Evolutionary conservation across 352 stramenopile species (phyloP).

Genomic region (Phytophthora sp.): DNA sequence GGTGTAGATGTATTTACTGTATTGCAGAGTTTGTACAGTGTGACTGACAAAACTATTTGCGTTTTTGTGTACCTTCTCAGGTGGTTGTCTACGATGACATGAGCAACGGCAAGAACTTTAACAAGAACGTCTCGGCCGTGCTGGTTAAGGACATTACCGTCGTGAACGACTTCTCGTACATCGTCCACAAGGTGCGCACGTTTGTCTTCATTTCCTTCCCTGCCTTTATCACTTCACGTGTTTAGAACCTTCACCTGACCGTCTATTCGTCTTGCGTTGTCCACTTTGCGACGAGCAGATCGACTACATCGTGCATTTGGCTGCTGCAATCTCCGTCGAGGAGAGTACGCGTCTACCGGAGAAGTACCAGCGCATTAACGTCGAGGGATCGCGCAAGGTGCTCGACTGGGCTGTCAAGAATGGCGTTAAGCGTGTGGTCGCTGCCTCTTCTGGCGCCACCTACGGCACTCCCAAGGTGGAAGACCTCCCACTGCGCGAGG

Average conservation of each 20-base stretch:
- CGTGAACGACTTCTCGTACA: slow-evolving; percentile 77
- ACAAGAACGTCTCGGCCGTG: slow-evolving; percentile 67
- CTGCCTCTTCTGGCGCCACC: slow-evolving; percentile 73
- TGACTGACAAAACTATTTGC: slow-evolving; percentile 4
- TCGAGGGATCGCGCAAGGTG: slow-evolving; percentile 78
- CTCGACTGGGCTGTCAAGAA: slow-evolving; percentile 78
- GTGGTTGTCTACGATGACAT: slow-evolving; percentile 88
- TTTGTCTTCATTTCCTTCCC: slow-evolving; percentile 21
- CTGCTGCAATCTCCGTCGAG: slow-evolving; percentile 81
- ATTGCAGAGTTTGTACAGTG: slow-evolving; percentile 7
- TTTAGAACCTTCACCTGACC: slow-evolving; percentile 26
- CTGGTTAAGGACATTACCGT: slow-evolving; percentile 85
- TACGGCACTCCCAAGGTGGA: slow-evolving; percentile 70
- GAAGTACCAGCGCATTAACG: slow-evolving; percentile 85
- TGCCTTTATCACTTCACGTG: slow-evolving; percentile 23
- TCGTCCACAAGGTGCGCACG: slow-evolving; percentile 70
- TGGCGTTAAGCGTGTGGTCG: slow-evolving; percentile 77
- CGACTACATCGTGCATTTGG: slow-evolving; percentile 82
- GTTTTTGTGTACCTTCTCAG: slow-evolving; percentile 27
- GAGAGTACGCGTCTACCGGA: slow-evolving; percentile 82
- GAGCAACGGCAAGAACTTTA: slow-evolving; percentile 89
- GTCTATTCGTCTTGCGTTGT: slow-evolving; percentile 12
- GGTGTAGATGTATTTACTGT: neutral
- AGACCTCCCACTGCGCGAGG: slow-evolving; percentile 69
- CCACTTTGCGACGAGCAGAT: slow-evolving; percentile 54